Conservation (phyloP, 2,329 filamentous ascomycete species). For the Xylaria sp. region DNA sequence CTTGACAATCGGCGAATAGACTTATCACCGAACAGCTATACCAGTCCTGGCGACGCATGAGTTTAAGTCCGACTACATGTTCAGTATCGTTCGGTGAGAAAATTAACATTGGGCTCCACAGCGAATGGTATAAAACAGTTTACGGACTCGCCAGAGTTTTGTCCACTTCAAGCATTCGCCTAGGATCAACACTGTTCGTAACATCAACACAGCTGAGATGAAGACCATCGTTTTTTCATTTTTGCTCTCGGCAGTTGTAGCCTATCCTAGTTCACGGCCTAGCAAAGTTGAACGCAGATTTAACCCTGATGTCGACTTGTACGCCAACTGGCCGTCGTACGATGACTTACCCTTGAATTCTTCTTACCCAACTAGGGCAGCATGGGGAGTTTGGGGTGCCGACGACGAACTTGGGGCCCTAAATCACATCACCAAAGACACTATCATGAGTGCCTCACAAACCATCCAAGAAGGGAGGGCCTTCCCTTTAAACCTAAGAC, state of each 20-base stretch:
- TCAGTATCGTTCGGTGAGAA: background rate
- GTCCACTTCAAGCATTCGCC: background rate
- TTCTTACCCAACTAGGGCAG: conserved; percentile 22
- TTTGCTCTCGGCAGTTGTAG: conserved; percentile 31
- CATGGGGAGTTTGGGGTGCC: conserved; percentile 21
- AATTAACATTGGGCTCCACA: background rate
- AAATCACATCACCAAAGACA: conserved; percentile 20
- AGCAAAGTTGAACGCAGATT: background rate
- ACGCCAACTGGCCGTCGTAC: conserved; percentile 12
- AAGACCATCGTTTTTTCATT: background rate
- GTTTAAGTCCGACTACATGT: background rate
- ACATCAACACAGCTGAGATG: background rate
- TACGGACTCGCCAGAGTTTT: background rate
- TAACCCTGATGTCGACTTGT: conserved; percentile 3
- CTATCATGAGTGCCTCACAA: conserved; percentile 8
- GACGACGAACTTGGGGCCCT: conserved; percentile 18
- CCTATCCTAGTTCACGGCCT: background rate
- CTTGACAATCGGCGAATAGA: background rate
- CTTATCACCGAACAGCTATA: background rate
- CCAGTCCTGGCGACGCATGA: background rate
- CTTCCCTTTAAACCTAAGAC: conserved; percentile 15
- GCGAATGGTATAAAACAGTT: background rate
- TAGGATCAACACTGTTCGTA: background rate
- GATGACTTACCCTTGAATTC: conserved; percentile 17
- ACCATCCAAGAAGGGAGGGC: conserved; percentile 7